Base-by-base conservation (phyloP, 2,329 filamentous ascomycete species). In the Elsinoe batatas region DNA sequence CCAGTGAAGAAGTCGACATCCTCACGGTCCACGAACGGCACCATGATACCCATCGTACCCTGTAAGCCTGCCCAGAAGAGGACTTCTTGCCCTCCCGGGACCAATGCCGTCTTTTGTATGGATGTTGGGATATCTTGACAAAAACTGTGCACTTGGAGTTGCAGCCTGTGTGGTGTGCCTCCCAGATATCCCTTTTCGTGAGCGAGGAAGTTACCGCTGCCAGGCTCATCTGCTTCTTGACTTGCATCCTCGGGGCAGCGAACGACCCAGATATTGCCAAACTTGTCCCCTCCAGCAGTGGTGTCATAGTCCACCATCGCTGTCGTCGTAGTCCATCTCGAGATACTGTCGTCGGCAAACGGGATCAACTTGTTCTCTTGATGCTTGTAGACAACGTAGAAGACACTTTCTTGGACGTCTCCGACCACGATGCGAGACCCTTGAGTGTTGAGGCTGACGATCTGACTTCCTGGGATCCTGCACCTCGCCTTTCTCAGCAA, bases 301-400 rank as follows among this genome's bases (percentile, higher is more conserved):
- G 93, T 95, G 68, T 98, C 93, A 70, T 98, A 99, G 71, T 99
- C 93, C 1, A 97, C 84, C 89, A 98, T 95, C 2, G 90, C 81
- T 0, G 87, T 86, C 62, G 87, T 87, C 0, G 89, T 95, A 1
- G 89, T 95, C 88, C 91, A 97, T 32, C 93, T 83, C 51, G 90
- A 79, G 58, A 96, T 80, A 5, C 84, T 86, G 68, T 99, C 93
- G 67, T 98, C 93, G 15, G 81, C 88, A 65, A 98, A 98, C 0
- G 91, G 87, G 58, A 98, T 94, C 47, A 98, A 76, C 64, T 86
- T 87, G 71, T 97, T 97, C 62, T 90, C 87, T 61, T 89, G 83
- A 42, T 85, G 84, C 70, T 98, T 97, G 76, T 95, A 97, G 20
- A 94, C 91, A 11, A 94, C 87, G 63, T 88, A 97, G 0, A 86